phyloP scores from a whole-genome alignment of 106 monocot species.

The Vanilla planifolia region DNA sequence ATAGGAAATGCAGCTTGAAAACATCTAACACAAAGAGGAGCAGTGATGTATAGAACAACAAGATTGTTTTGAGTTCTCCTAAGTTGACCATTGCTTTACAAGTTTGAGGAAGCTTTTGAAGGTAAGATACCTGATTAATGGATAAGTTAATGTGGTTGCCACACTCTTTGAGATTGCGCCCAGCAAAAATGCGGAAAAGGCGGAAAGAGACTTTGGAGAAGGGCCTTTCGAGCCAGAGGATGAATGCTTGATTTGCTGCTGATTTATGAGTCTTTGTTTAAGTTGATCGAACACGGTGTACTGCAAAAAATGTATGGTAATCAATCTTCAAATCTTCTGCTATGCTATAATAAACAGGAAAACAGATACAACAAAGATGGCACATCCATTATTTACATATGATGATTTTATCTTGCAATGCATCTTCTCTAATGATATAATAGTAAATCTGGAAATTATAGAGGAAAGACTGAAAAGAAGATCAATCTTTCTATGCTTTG shows the following conservation, averaged over 20 bases:
- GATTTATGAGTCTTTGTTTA: slow-evolving; percentile 37
- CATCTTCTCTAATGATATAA: neutral
- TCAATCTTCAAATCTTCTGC: neutral
- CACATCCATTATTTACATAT: neutral
- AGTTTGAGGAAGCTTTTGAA: neutral
- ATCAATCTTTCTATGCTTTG: no score
- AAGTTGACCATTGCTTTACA: neutral
- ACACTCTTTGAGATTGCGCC: slow-evolving; percentile 66
- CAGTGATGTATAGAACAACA: neutral
- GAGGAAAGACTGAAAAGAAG: no score
- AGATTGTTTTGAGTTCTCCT: neutral
- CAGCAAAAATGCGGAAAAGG: slow-evolving; percentile 62
- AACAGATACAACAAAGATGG: neutral
- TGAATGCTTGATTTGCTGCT: slow-evolving; percentile 14
- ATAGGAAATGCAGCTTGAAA: neutral
- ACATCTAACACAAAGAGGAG: neutral
- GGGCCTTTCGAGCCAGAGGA: slow-evolving; percentile 10
- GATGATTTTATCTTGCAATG: neutral
- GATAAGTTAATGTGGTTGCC: slow-evolving; percentile 64
- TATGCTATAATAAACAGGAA: neutral
- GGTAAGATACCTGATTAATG: slow-evolving; percentile 48
- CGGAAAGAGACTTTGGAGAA: slow-evolving; percentile 50
- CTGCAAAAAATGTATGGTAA: slow-evolving; percentile 22
- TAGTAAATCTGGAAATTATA: no score
- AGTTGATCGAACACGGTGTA: slow-evolving; percentile 84